phyloP scores from a whole-genome alignment of 345 rosid genomes.

The Sonneratia alba region DNA sequence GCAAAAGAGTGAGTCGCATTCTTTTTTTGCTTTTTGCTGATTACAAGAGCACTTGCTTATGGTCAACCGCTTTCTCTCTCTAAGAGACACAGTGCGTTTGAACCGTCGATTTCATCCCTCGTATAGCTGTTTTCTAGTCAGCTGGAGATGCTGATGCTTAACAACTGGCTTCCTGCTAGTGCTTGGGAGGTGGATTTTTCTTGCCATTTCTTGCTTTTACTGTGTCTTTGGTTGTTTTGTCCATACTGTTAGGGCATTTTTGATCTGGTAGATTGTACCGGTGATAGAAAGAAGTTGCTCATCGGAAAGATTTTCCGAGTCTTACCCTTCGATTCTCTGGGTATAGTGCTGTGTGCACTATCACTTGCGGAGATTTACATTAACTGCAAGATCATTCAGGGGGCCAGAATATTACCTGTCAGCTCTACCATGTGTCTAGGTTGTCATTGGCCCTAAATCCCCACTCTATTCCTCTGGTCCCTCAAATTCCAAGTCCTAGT shows the following conservation, averaged over 20 bases:
- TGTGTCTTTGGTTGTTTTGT: not conserved
- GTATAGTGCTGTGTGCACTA: not conserved
- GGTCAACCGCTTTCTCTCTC: not conserved
- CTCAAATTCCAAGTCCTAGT: not conserved
- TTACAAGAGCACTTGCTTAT: not conserved
- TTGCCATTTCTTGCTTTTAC: not conserved
- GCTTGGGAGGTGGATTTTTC: not conserved
- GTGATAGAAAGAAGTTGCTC: not conserved
- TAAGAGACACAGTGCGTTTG: not conserved
- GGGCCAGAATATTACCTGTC: not conserved
- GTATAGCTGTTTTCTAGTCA: not conserved
- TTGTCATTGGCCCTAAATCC: not conserved
- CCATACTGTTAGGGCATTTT: not conserved
- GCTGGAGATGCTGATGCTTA: not conserved
- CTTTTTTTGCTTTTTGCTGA: not conserved
- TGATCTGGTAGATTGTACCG: not conserved
- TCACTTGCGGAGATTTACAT: not conserved
- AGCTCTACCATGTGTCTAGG: not conserved
- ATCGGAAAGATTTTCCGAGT: not conserved
- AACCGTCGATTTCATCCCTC: not conserved
- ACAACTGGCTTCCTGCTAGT: not conserved
- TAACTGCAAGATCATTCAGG: not conserved
- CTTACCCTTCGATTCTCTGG: not conserved
- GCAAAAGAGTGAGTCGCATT: constrained; percentile 29
- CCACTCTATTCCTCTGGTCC: not conserved